Evolutionary conservation across 257 asterid species (phyloP), one percentile per base, ranked within the genome.

Genomic region (Solanum phureja): DNA sequence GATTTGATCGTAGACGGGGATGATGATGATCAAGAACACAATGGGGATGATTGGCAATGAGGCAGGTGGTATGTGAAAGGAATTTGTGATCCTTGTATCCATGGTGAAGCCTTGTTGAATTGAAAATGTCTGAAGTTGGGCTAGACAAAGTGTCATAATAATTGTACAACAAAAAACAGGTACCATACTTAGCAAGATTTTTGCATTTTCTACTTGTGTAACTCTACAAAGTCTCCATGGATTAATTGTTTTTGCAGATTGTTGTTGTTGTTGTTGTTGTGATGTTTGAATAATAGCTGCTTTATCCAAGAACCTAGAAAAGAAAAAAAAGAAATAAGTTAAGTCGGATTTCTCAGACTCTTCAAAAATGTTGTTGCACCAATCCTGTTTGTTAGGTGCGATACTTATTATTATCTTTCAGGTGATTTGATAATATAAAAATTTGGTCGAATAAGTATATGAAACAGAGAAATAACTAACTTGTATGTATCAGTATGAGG

Each of bases 171-270:
- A 92, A 52, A 95, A 95, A 38, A 95, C 85, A 18, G 98, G 98
- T 6, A 92, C 75, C 93, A 95, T 88, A 86, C 90, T 89, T 9
- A 94, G 88, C 12, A 95, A 12, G 91, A 95, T 92, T 88, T 95
- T 95, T 23, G 94, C 96, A 77, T 95, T 95, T 83, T 95, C 98
- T 1, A 95, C 98, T 91, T 95, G 98, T 35, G 98, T 95, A 4
- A 94, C 95, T n/a, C 91, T 91, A 89, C 98, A 95, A 86, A 92
- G 94, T 64, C 90, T 92, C 97, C 97, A 93, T 34, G 94, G 94
- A 87, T 86, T 23, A 74, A 5, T 91, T 87, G 87, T 89, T 18
- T 42, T 87, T 29, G 46, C 85, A 1, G 89, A 31, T 29, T 83
- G 84, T 34, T 71, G 33, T 31, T 31, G 33, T 31, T 31, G 76